Evolutionary conservation across 192 early-diverging fungal species (phyloP).

Genomic region (Linnemannia hyalina): DNA sequence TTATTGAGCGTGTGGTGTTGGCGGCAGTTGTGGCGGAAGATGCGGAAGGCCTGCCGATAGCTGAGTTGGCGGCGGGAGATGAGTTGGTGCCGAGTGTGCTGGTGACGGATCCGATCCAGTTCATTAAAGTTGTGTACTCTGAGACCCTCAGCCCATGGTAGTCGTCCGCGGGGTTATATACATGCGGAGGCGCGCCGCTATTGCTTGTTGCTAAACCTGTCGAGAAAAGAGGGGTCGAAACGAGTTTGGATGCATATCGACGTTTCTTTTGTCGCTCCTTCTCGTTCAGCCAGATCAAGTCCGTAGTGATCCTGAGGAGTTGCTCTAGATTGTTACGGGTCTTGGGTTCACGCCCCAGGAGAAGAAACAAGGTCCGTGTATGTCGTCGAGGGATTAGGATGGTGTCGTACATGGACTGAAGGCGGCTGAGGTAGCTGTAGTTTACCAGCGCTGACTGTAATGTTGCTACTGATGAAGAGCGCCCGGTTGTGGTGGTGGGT

Average conservation of each 20-base stretch:
- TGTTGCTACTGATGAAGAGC: background rate
- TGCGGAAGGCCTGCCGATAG: background rate
- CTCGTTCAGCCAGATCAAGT: constrained; percentile 49
- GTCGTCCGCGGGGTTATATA: constrained; percentile 2
- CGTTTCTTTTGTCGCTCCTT: constrained; percentile 27
- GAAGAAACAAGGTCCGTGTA: constrained; percentile 26
- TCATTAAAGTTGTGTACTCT: constrained; percentile 41
- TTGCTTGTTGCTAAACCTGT: background rate
- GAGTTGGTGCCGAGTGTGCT: background rate
- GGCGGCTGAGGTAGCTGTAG: constrained; percentile 32
- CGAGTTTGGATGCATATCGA: background rate
- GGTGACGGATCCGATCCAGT: constrained; percentile 41
- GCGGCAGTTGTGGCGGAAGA: background rate
- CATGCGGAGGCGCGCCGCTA: background rate
- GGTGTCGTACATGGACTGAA: constrained; percentile 24
- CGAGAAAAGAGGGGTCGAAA: background rate
- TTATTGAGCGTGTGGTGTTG: background rate
- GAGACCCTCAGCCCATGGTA: constrained; percentile 39
- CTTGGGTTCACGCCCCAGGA: constrained; percentile 35
- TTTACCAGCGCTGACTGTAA: background rate
- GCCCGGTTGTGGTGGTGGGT: background rate
- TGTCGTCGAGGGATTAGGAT: constrained; percentile 31
- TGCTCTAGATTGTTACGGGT: constrained; percentile 29
- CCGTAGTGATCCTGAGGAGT: constrained; percentile 28
- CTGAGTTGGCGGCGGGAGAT: background rate